A percentile compares a stretch with the other conserved stretches of the same genome.
These are phyloP conservation scores for Diophrys sp. DNA, from an alignment of 73 alveolate species.

Conservation along the genomic window DNA sequence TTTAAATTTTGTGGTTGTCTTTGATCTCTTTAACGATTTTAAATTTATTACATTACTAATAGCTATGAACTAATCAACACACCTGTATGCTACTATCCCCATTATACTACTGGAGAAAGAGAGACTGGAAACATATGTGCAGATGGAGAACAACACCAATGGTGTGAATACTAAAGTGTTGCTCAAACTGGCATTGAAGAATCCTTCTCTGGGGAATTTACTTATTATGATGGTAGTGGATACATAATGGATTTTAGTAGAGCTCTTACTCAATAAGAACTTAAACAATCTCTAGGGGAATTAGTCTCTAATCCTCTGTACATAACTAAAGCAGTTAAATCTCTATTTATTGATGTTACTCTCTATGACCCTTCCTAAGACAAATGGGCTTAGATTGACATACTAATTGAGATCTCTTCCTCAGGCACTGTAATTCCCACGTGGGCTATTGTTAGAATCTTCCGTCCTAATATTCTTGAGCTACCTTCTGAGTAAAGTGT, in stretches of 20 bases:
- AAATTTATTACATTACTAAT: not conserved
- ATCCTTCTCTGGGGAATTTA: conserved; percentile 5
- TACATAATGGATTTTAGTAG: not conserved
- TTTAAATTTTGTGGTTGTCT: not conserved
- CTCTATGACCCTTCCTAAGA: not conserved
- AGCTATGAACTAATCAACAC: not conserved
- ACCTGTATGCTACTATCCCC: not conserved
- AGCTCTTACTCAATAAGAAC: not conserved
- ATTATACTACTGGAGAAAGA: not conserved
- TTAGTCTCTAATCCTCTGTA: not conserved
- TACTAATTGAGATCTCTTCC: conserved; percentile 8
- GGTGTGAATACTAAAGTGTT: not conserved
- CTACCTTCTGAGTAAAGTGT: not conserved
- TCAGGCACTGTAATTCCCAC: conserved; percentile 1
- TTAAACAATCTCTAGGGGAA: not conserved
- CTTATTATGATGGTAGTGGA: conserved; percentile 3
- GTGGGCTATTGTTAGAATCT: not conserved
- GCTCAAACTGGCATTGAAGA: not conserved
- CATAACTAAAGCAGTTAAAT: not conserved
- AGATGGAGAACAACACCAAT: not conserved
- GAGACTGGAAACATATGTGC: conserved; percentile 1
- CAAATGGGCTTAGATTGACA: conserved; percentile 3
- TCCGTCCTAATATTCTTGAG: not conserved
- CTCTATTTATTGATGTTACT: not conserved
- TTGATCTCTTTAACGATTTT: not conserved